phyloP scores from a whole-genome alignment of 148 eudicot genomes.

The Bassia scoparia region DNA sequence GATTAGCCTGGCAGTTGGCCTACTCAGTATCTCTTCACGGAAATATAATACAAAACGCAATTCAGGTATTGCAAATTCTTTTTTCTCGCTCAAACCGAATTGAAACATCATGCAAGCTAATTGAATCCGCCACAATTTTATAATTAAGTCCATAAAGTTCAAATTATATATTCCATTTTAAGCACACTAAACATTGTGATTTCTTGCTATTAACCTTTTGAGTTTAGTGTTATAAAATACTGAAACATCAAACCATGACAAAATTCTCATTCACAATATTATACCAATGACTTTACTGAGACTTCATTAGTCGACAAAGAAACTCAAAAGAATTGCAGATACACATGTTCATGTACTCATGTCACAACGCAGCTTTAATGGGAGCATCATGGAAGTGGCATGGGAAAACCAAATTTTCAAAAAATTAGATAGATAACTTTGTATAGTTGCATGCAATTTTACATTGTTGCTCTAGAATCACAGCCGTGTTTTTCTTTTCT shows the following conservation, averaged over 20 bases:
- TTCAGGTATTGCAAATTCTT: conserved; percentile 82
- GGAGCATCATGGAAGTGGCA: neutral
- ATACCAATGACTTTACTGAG: neutral
- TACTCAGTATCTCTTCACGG: conserved; percentile 73
- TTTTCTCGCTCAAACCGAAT: conserved; percentile 63
- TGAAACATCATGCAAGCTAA: neutral
- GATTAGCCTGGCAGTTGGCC: conserved; percentile 82
- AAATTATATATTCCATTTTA: neutral
- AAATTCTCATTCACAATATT: neutral
- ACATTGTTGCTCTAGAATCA: neutral
- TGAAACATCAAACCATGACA: neutral
- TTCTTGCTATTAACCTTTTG: too few species aligned
- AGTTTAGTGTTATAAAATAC: neutral
- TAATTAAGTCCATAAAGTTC: too few species aligned
- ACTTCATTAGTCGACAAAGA: neutral
- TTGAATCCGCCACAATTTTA: neutral
- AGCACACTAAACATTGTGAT: neutral
- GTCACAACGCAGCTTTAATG: neutral
- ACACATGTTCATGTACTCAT: too few species aligned
- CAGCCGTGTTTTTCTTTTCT: neutral
- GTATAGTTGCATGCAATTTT: neutral
- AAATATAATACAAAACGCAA: conserved; percentile 68
- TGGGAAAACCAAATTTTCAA: neutral
- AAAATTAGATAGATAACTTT: neutral
- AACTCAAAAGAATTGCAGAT: neutral